Evolutionary conservation across 306 rosid species (phyloP), one percentile per base, ranked within the genome.

Genomic region (Trichosanthes cucumerina): DNA sequence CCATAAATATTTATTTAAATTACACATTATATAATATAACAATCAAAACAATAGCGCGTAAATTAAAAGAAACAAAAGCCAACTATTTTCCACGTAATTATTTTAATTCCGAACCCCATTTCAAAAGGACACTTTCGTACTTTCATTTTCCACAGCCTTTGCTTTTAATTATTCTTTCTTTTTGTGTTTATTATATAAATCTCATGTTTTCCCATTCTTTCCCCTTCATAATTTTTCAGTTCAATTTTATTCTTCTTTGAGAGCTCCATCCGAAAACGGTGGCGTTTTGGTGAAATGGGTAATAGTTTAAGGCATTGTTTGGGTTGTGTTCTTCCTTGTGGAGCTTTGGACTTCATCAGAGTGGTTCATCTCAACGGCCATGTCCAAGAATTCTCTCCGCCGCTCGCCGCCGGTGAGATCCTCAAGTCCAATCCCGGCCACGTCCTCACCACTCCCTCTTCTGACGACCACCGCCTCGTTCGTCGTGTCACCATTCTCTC

Each of bases 321-420:
- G 88, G 98, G 95, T 73, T 94, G 98, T 77, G 92, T 91, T 80
- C 88, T 94, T 81, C 98, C 98, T 0, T 94, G 93, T 56, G 98
- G 98, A n/a, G 98, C 96, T 16, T 83, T 94, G 46, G 98, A 94
- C 54, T 83, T 94, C 85, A 94, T 94, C 85, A 87, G 97, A 1
- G 87, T 94, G 21, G 98, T 94, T 46, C 98, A 94, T 84, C 86
- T 94, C 83, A 92, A 90, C 31, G 98, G 98, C 41, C 84, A 77
- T 19, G 90, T 95, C 2, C 95, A 95, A 66, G 97, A 91, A 82
- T 83, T 89, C 59, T 82, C 96, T 8, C 86, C 86, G 71, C 85
- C 97, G 4, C 83, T 95, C 77, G 85, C 85, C 2, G 98, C 97
- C 9, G 95, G 88, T 10, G 96, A 95, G 84, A 82, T 95, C 50